phyloP scores from a whole-genome alignment of 345 rosid species.

The Angophora floribunda region DNA sequence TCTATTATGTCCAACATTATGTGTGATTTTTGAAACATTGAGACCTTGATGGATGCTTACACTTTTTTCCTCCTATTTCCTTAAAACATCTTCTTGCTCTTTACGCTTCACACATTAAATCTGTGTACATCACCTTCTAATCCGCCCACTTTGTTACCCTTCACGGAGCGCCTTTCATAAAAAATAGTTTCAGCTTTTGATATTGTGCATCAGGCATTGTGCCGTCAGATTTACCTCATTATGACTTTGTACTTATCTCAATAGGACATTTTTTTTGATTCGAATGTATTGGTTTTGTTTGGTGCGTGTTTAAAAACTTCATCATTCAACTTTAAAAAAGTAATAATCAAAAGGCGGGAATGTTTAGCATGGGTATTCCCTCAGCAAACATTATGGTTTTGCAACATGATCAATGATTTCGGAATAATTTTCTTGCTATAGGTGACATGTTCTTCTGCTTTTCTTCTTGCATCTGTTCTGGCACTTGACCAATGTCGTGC shows the following conservation, averaged over 20 bases:
- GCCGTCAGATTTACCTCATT: background rate
- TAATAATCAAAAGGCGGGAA: background rate
- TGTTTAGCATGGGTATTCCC: background rate
- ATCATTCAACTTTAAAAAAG: background rate
- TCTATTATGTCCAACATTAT: background rate
- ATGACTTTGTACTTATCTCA: background rate
- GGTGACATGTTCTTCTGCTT: background rate
- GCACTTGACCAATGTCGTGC: background rate
- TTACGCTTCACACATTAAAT: background rate
- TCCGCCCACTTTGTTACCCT: background rate
- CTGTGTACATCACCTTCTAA: background rate
- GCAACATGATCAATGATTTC: background rate
- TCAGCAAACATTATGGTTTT: background rate
- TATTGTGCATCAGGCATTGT: conserved; percentile 50
- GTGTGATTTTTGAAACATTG: background rate
- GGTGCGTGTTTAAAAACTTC: background rate
- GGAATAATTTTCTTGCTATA: background rate
- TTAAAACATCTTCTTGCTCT: background rate
- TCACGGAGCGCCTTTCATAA: background rate
- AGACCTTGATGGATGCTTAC: background rate
- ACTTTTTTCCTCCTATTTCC: background rate
- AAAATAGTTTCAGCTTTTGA: background rate
- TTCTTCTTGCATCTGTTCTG: background rate
- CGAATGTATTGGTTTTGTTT: background rate
- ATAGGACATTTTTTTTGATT: background rate